A percentile compares a stretch with the other conserved stretches of the same genome.
These are phyloP conservation scores for Phytopythium mirpurense DNA, from an alignment of 352 stramenopile species.

Conservation along the genomic window DNA sequence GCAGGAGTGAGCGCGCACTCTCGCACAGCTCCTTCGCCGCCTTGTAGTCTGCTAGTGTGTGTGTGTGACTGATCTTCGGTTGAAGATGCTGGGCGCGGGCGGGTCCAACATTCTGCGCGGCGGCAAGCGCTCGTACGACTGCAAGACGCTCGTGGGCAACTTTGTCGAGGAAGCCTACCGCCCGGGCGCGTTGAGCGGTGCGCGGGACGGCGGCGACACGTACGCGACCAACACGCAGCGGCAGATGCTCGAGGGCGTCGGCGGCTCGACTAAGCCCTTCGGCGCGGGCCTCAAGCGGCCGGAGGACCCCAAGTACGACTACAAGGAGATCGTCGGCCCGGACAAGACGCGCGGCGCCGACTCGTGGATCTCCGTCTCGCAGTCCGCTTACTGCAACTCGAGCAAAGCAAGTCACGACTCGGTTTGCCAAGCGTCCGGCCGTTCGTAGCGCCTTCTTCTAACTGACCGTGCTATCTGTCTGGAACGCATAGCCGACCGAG, in stretches of 20 bases:
- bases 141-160: constrained; percentile 75
- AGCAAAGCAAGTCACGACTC: constrained; percentile 18
- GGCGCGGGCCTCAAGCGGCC: constrained; percentile 37
- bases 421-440: neutral
- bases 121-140: constrained; percentile 72
- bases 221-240: constrained; percentile 51
- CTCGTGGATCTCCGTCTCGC: constrained; percentile 57
- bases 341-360: constrained; percentile 42
- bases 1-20: too few relatives aligned
- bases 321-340: constrained; percentile 54
- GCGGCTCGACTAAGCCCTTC: constrained; percentile 30
- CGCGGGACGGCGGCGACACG: constrained; percentile 33
- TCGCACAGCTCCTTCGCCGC: too few relatives aligned
- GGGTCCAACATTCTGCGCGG: constrained; percentile 80
- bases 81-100: constrained; percentile 38
- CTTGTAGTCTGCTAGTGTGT: too few relatives aligned
- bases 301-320: constrained; percentile 64
- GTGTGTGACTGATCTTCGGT: too few relatives aligned
- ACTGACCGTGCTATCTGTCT: neutral
- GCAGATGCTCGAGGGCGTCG: constrained; percentile 52
- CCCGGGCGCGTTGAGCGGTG: constrained; percentile 34
- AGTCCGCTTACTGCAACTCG: constrained; percentile 52
- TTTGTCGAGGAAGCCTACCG: constrained; percentile 79
- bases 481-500: constrained; percentile 29
- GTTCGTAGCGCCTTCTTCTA: neutral